Percentiles rank a stretch among this genome's conserved stretches.
phyloP scores from a whole-genome alignment of 2,329 filamentous ascomycete species.

The Neocucurbitaria cava region DNA sequence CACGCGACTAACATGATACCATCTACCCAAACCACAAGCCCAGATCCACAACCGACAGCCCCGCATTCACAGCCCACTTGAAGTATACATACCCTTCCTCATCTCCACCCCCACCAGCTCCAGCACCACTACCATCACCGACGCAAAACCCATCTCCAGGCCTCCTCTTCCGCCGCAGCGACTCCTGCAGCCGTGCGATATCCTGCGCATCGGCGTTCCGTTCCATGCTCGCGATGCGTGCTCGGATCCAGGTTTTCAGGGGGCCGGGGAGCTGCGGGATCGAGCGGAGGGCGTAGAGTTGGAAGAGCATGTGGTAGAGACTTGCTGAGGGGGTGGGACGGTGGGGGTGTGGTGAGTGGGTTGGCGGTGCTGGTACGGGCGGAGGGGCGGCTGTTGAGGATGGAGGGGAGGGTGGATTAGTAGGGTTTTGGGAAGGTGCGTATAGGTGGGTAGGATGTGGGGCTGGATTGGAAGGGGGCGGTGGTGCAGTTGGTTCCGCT shows the following conservation, averaged over 20 bases:
- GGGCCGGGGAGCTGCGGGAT: slow-evolving; percentile 13
- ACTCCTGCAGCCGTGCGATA: slow-evolving; percentile 15
- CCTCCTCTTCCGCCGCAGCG: slow-evolving; percentile 14
- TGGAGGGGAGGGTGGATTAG: neutral
- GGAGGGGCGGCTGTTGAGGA: neutral
- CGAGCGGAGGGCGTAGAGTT: slow-evolving; percentile 21
- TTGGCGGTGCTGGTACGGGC: no score
- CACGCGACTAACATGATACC: no score
- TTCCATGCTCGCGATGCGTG: slow-evolving; percentile 25
- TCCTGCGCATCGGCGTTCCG: slow-evolving; percentile 14
- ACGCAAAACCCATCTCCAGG: slow-evolving; percentile 14
- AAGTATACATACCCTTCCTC: slow-evolving; percentile 10
- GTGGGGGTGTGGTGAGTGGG: no score
- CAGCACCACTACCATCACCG: no score
- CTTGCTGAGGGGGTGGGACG: no score
- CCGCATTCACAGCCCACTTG: no score
- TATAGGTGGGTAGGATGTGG: no score
- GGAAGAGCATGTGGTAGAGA: slow-evolving; percentile 29
- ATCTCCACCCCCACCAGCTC: no score
- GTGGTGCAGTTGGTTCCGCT: no score
- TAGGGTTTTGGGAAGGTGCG: neutral
- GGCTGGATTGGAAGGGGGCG: no score
- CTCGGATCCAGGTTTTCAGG: slow-evolving; percentile 23
- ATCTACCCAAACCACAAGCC: no score
- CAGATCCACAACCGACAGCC: no score